Evolutionary conservation across 257 asterid genomes (phyloP).

Genomic region (Lycium ferocissimum): DNA sequence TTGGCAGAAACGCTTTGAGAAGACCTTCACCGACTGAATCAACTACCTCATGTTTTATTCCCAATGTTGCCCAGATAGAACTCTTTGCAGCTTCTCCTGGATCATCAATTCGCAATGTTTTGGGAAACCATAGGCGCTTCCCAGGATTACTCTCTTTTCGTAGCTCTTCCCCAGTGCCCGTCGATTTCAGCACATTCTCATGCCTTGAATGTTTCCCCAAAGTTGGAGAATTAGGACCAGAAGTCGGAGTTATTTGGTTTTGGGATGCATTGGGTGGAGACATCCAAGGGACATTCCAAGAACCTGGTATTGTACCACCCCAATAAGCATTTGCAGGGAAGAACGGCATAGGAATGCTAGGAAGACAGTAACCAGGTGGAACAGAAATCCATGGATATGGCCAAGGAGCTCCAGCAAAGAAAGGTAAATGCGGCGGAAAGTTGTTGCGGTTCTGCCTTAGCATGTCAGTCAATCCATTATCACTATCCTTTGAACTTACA

Average conservation of each 20-base stretch:
- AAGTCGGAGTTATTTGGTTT: slow-evolving; percentile 36
- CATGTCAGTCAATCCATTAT: slow-evolving; percentile 44
- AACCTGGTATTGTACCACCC: slow-evolving; percentile 56
- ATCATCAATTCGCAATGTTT: slow-evolving; percentile 71
- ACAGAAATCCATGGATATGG: slow-evolving; percentile 68
- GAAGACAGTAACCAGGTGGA: slow-evolving; percentile 53
- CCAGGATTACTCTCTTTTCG: slow-evolving; percentile 45
- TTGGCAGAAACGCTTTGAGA: slow-evolving; percentile 62
- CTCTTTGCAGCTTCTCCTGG: slow-evolving; percentile 81
- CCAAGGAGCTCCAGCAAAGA: slow-evolving; percentile 77
- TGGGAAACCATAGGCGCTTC: slow-evolving; percentile 75
- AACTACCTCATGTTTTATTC: slow-evolving; percentile 55
- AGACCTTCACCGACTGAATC: slow-evolving; percentile 56
- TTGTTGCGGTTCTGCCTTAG: slow-evolving; percentile 46
- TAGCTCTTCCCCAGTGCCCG: slow-evolving; percentile 24
- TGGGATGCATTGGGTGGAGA: slow-evolving; percentile 34
- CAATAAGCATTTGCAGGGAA: slow-evolving; percentile 68
- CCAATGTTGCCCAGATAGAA: slow-evolving; percentile 79
- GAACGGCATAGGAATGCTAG: slow-evolving; percentile 63
- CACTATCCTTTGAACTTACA: slow-evolving; percentile 57
- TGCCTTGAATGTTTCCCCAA: slow-evolving; percentile 69
- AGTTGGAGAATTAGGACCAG: slow-evolving; percentile 51
- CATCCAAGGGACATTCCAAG: slow-evolving; percentile 54
- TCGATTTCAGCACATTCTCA: slow-evolving; percentile 39
- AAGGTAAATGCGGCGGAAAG: slow-evolving; percentile 57